Evolutionary conservation across 2,329 filamentous ascomycete genomes (phyloP), one percentile per base, ranked within the genome.

Genomic region (Pyrenochaeta sp.): DNA sequence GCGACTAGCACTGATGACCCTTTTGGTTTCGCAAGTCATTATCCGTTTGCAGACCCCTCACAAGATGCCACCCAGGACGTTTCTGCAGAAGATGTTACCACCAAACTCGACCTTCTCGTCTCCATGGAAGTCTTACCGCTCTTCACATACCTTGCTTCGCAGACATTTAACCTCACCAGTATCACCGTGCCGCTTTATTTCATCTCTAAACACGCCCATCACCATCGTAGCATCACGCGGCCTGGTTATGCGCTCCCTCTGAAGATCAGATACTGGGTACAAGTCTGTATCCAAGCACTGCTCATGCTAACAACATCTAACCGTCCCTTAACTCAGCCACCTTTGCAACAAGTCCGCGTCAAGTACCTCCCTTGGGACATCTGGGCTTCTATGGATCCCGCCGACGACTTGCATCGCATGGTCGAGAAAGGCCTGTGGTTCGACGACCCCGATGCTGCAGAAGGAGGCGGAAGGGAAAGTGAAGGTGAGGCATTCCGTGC

Each of bases 111-210:
- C 29, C 61, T 71, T 14, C 69, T 75, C 44, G 51, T 74, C 7
- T 49, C 56, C 7, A 61, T 64, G 43, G 73, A 75, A 66, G 71
- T 75, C 32, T 64, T 60, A 2, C 73, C 73, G 0, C 61, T 75
- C 7, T 75, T 75, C 57, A 45, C 51, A 0, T 74, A 72, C 55
- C 61, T 75, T 21, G 52, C 67, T 17, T 62, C 65, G 0, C 45
- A 64, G 1, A 57, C 58, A 3, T 73, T 75, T 51, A 49, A 56
- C 4, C 59, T 75, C 4, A 51, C 53, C 4, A 67, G 52, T 46
- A 68, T 75, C 14, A 72, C 69, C 1, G 40, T 75, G 14, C 73
- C 73, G 0, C 53, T 75, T 1, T 69, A 69, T 58, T 75, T 75
- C 53, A 67, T 73, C 33, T 68, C 66, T 14, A 63, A 63, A 20